These are phyloP conservation scores for Lodderomyces jiufengensis DNA, from an alignment of 1,139 yeast genomes.

Conservation along the genomic window DNA sequence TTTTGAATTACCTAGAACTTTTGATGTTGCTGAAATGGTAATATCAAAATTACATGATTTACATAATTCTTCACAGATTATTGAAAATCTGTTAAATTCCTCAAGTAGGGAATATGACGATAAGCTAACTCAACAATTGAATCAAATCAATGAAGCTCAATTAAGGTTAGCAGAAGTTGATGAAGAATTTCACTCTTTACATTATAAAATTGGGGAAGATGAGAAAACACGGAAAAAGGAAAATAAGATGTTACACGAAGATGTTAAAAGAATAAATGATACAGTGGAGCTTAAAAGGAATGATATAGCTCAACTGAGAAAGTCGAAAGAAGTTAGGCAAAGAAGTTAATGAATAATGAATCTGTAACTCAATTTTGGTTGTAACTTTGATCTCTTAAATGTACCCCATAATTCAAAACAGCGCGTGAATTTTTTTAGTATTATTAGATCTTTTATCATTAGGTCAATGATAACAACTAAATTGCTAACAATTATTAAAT, in stretches of 20 bases:
- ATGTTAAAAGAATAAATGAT: slow-evolving; percentile 4
- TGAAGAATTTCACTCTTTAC: slow-evolving; percentile 4
- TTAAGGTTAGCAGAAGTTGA: slow-evolving; percentile 5
- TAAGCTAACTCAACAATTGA: not conserved
- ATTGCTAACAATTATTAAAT: no score
- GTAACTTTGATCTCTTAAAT: no score
- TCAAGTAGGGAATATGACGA: slow-evolving; percentile 1
- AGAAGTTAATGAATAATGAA: no score
- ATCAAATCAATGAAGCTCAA: not conserved
- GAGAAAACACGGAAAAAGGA: slow-evolving; percentile 3
- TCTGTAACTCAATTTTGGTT: no score
- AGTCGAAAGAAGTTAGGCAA: not conserved
- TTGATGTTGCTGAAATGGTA: slow-evolving; percentile 8
- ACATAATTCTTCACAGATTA: slow-evolving; percentile 1
- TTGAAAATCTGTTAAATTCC: not conserved
- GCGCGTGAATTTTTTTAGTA: no score
- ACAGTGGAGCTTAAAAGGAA: no score
- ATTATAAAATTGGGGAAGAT: slow-evolving; percentile 3
- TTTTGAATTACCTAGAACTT: slow-evolving; percentile 6
- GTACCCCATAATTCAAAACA: no score
- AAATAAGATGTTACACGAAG: slow-evolving; percentile 3
- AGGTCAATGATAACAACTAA: no score
- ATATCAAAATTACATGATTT: slow-evolving; percentile 9
- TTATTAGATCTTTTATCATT: no score
- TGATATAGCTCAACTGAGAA: not conserved